Base-by-base conservation (phyloP, 2,329 filamentous ascomycete genomes). In the Claviceps sorghi region DNA sequence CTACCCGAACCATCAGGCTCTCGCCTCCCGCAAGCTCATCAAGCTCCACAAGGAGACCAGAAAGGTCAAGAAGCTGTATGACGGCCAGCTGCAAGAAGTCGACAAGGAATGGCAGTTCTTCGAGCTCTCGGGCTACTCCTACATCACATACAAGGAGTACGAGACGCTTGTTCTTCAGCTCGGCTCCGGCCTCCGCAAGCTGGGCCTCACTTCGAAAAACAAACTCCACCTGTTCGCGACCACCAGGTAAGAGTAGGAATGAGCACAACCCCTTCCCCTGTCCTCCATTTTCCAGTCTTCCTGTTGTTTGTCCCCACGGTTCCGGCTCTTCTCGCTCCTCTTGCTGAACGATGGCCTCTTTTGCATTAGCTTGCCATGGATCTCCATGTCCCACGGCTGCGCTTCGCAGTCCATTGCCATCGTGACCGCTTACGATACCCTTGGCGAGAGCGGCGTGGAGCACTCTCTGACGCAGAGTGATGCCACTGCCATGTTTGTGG, bases 71-170 rank as follows among this genome's bases (percentile, higher is more conserved):
- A 95, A 94, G 78, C 76, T 88, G 49, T 73, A 95, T 53, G 86
- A 94, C 62, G 89, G 89, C 59, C 78, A 86, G 65, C 78, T 88
- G 67, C 74, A 77, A 58, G 80, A 90, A 70, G 80, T 93, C 36
- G 86, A 94, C 57, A 95, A 95, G 80, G 80, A 91, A 67, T 95
- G 89, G 89, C 82, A 83, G 51, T 94, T 83, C 70, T 94, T 88
- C 60, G 89, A 95, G 75, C 80, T 94, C 59, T 83, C 84, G 56
- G 73, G 75, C 48, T 95, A 86, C 72, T 75, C 77, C 45, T 95
- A 83, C 73, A 74, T 84, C 63, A 88, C 81, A 60, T 94, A 90
- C 70, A 74, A 78, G 61, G 83, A 95, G 69, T 93, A 91, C 64
- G 80, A 87, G 69, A 74, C 80, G 62, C 74, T 82, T 56, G 77